Conservation (phyloP, 805 yeast genomes). For the Kluyveromyces aestuarii region DNA sequence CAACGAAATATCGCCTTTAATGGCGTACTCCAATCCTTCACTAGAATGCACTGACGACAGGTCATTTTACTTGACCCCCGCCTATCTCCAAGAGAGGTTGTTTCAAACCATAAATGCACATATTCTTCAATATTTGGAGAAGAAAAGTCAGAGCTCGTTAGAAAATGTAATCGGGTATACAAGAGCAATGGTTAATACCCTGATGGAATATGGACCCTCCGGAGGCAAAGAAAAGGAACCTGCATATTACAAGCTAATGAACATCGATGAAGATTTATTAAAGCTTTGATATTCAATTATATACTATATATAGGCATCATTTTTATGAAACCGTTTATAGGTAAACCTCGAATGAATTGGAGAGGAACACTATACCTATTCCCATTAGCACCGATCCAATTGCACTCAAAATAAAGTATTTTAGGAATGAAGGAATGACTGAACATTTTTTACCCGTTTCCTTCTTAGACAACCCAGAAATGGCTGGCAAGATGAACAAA, state of each 20-base stretch:
- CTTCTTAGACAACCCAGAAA: constrained; percentile 3
- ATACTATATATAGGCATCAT: not conserved
- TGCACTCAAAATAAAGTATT: constrained; percentile 20
- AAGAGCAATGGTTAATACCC: constrained; percentile 27
- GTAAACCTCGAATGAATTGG: constrained; percentile 40
- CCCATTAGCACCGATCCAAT: constrained; percentile 31
- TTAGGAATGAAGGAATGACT: constrained; percentile 15
- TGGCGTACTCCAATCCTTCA: constrained; percentile 46
- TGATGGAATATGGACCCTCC: constrained; percentile 25
- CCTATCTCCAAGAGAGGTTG: constrained; percentile 23
- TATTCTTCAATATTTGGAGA: constrained; percentile 35
- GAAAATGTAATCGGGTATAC: constrained; percentile 37
- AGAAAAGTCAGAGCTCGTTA: constrained; percentile 34
- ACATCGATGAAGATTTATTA: constrained; percentile 39
- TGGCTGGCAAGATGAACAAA: constrained; percentile 10
- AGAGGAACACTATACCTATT: constrained; percentile 33
- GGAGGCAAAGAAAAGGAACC: constrained; percentile 17
- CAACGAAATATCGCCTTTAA: constrained; percentile 39
- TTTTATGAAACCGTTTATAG: constrained; percentile 15
- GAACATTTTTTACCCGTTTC: constrained; percentile 3
- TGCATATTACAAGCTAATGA: constrained; percentile 29
- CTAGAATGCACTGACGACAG: constrained; percentile 27
- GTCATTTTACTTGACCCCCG: constrained; percentile 15
- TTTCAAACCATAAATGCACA: constrained; percentile 29
- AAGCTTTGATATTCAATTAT: constrained; percentile 13